These are phyloP conservation scores for Saturnispora halmiae DNA, from an alignment of 805 yeast genomes.

Conservation along the genomic window DNA sequence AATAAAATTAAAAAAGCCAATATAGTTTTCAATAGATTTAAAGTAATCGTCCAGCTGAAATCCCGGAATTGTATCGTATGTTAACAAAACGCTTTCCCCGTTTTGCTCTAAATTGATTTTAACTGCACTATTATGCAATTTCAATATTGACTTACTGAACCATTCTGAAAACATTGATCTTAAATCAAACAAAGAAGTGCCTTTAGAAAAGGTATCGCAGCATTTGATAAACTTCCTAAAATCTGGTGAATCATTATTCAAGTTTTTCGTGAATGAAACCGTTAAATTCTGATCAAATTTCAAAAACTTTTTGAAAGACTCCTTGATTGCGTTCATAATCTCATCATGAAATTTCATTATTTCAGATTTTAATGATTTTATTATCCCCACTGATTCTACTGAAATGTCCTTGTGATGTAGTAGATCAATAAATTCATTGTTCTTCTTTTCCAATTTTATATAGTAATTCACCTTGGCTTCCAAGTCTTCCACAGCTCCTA, in stretches of 20 bases:
- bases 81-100: slow-evolving; percentile 6
- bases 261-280: slow-evolving; percentile 10
- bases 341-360: slow-evolving; percentile 7
- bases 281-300: slow-evolving; percentile 11
- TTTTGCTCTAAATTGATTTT: slow-evolving; percentile 8
- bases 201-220: slow-evolving; percentile 11
- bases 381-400: slow-evolving; percentile 12
- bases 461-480: slow-evolving; percentile 11
- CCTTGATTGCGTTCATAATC: slow-evolving; percentile 9
- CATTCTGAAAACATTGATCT: slow-evolving; percentile 20
- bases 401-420: neutral
- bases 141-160: slow-evolving; percentile 14
- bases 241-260: slow-evolving; percentile 11
- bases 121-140: slow-evolving; percentile 13
- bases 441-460: slow-evolving; percentile 16
- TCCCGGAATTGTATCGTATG: neutral
- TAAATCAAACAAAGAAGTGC: slow-evolving; percentile 17
- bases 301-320: slow-evolving; percentile 7
- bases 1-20: slow-evolving; percentile 20
- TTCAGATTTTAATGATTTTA: slow-evolving; percentile 14
- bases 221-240: slow-evolving; percentile 16
- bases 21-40: slow-evolving; percentile 17
- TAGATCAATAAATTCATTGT: slow-evolving; percentile 10
- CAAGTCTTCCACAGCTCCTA: slow-evolving; percentile 15
- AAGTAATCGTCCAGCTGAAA: slow-evolving; percentile 8